Evolutionary conservation across 306 rosid genomes (phyloP).

Genomic region (Neltuma alba): DNA sequence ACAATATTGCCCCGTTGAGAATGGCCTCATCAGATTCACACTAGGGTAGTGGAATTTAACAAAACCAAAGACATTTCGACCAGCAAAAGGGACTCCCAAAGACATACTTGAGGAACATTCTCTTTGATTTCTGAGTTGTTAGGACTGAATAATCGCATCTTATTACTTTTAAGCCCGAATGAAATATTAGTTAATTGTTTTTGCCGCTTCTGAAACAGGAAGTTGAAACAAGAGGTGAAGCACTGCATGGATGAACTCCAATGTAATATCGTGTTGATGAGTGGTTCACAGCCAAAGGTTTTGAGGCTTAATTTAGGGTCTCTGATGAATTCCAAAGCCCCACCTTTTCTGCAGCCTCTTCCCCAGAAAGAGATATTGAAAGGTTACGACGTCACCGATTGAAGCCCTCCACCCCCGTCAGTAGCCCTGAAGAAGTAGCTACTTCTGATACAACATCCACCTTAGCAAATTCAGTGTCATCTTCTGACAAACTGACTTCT

Average conservation of each 20-base stretch:
- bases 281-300: slow-evolving; percentile 78
- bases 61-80: neutral
- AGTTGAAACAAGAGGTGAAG: slow-evolving; percentile 85
- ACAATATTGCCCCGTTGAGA: neutral
- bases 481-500: slow-evolving; percentile 63
- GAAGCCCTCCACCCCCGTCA: slow-evolving; percentile 83
- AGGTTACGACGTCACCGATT: slow-evolving; percentile 56
- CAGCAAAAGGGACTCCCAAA: neutral
- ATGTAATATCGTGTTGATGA: slow-evolving; percentile 89
- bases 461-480: slow-evolving; percentile 60
- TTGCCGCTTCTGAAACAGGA: slow-evolving; percentile 59
- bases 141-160: slow-evolving; percentile 17
- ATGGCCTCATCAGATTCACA: neutral
- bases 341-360: slow-evolving; percentile 74
- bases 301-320: slow-evolving; percentile 78
- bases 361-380: slow-evolving; percentile 55
- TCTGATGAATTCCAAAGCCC: slow-evolving; percentile 79
- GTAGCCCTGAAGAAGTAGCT: slow-evolving; percentile 82
- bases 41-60: neutral
- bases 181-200: slow-evolving; percentile 21
- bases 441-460: slow-evolving; percentile 62
- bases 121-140: neutral
- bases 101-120: neutral
- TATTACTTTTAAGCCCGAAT: neutral
- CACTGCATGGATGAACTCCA: slow-evolving; percentile 82